Evolutionary conservation across 169 alveolate genomes (phyloP), one percentile per base, ranked within the genome.

Genomic region (Cryptosporidium sp.): DNA sequence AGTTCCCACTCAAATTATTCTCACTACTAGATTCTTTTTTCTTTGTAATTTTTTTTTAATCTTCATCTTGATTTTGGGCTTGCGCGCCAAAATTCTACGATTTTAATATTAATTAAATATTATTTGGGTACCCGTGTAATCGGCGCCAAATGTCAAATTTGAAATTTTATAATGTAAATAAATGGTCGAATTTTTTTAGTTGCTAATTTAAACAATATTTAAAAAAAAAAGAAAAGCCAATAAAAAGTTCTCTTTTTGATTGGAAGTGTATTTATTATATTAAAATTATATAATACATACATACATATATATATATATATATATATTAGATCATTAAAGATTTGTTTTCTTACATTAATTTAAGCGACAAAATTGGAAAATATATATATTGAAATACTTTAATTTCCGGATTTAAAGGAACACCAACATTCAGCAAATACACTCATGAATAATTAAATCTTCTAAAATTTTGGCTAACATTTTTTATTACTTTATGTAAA

Each of bases 121-220:
- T 65, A 14, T 35, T 65, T 23, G 1, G n/a, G 72, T 14, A 65
- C 72, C 67, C 67, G 48, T 14, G 56, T 6, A 8, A 0, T n/a
- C 0, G 72, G 72, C 72, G 72, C 72, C 72, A 65, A n/a, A 8
- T 65, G 72, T 65, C 72, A 65, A 16, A 0, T 65, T 26, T 65
- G 72, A 65, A 26, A 65, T 65, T 65, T 35, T n/a, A 33, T 26
- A 65, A 33, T 65, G 18, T 12, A n/a, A 65, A 33, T n/a, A 7
- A 65, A 9, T 65, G 48, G 72, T 60, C 69, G 23, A 60, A 60
- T 23, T 23, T n/a, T 12, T 26, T 48, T 3, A 1, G 14, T 14
- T 16, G 12, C 18, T 8, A 6, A 23, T 53, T 14, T 5, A 53
- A 23, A 23, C 35, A 18, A 53, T 14, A 21, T n/a, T 5, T 56